Percentiles rank a stretch among this genome's conserved stretches.
Conservation (phyloP, 805 yeast genomes). For the Candida stauntonica region DNA sequence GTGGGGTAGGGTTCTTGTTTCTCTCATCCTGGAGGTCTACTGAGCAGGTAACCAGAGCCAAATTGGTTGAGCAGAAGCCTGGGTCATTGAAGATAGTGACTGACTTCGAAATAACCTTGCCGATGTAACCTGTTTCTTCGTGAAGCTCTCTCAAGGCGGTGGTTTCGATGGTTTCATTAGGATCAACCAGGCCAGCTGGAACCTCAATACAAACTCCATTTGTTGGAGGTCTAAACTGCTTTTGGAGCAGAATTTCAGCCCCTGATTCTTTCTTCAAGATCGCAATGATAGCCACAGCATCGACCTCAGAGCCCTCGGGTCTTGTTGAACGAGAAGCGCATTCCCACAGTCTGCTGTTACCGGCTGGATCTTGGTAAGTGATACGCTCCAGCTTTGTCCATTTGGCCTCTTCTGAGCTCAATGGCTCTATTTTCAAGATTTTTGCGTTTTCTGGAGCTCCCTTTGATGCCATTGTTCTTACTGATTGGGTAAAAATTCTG, state of each 20-base stretch:
- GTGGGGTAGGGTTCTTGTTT: constrained; percentile 65
- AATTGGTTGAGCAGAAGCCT: constrained; percentile 86
- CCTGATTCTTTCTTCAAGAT: constrained; percentile 49
- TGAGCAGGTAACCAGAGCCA: constrained; percentile 71
- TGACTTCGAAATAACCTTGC: constrained; percentile 46
- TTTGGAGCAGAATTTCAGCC: constrained; percentile 58
- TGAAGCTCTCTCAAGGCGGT: constrained; percentile 85
- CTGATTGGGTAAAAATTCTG: background rate
- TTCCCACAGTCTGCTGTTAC: constrained; percentile 79
- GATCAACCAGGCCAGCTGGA: constrained; percentile 94
- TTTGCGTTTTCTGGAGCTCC: constrained; percentile 35
- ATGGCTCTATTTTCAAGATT: constrained; percentile 27
- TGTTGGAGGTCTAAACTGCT: constrained; percentile 92
- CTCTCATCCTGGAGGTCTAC: constrained; percentile 65
- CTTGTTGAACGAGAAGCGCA: constrained; percentile 54
- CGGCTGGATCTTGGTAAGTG: constrained; percentile 69
- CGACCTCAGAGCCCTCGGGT: constrained; percentile 44
- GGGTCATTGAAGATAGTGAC: constrained; percentile 70
- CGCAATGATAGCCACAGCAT: constrained; percentile 90
- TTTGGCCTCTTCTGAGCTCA: constrained; percentile 44
- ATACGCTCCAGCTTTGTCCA: constrained; percentile 69
- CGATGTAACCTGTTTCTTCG: constrained; percentile 92
- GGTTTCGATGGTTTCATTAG: constrained; percentile 65
- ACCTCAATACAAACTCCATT: constrained; percentile 85
- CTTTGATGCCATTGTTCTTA: constrained; percentile 21